Percentiles rank a stretch among this genome's conserved stretches.
Evolutionary conservation across 75 land plant genomes (phyloP).

Genomic region (Selaginella tamariscina): DNA sequence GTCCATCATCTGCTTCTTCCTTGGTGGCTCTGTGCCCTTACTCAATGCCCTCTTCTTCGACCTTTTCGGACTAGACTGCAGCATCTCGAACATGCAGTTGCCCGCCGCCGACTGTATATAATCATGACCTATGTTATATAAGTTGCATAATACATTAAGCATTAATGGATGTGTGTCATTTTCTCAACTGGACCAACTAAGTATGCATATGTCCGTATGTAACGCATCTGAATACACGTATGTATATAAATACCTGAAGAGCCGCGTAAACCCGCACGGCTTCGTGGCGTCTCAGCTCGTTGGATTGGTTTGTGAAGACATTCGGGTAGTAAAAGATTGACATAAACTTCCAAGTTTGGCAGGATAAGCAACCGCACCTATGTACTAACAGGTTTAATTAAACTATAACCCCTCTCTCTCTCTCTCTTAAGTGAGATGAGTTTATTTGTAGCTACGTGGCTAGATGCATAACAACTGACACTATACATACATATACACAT

Average conservation of each 20-base stretch:
- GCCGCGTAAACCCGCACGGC: slow-evolving; percentile 93
- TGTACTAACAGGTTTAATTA: too few species aligned
- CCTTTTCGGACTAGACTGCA: slow-evolving; percentile 30
- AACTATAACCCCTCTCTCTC: background rate
- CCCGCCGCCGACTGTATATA: slow-evolving; percentile 63
- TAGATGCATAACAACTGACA: too few species aligned
- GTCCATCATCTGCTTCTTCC: too few species aligned
- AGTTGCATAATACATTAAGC: background rate
- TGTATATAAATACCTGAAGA: slow-evolving; percentile 43
- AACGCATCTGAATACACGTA: background rate
- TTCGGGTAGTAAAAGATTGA: slow-evolving; percentile 67
- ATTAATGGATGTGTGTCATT: too few species aligned
- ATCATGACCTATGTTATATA: too few species aligned
- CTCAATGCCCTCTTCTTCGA: background rate
- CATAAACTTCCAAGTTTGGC: slow-evolving; percentile 79
- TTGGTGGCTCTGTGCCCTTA: too few species aligned
- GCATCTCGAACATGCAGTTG: slow-evolving; percentile 48
- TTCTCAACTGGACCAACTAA: too few species aligned
- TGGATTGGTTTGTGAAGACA: slow-evolving; percentile 71
- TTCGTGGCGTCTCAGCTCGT: slow-evolving; percentile 66
- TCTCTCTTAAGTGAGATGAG: too few species aligned
- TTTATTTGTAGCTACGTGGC: too few species aligned
- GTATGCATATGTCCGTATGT: too few species aligned
- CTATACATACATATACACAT: background rate
- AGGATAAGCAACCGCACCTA: slow-evolving; percentile 69